Evolutionary conservation across 2,329 filamentous ascomycete species (phyloP), one percentile per base, ranked within the genome.

Genomic region (Monilinia fructicola): DNA sequence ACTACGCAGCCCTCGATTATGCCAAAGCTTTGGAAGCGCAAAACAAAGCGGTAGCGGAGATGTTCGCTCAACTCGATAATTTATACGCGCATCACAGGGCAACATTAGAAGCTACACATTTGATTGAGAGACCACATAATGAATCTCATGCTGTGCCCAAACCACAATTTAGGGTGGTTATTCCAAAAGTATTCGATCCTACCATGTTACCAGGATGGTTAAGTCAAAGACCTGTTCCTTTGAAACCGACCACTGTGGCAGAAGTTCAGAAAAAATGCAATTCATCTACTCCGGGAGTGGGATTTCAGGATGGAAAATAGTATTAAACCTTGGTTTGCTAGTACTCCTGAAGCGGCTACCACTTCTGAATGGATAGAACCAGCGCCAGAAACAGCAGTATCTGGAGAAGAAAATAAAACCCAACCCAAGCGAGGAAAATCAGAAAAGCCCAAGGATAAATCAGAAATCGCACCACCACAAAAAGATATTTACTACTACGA

Each of bases 211-310:
- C 85, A 0, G 84, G 82, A 1, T 87, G 85, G 81, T 74, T 78
- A 9, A 73, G 73, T 4, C 76, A 76, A 12, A 79, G 84, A 2
- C 79, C 79, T 0, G 64, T 72, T 2, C 79, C 83, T 1, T 78
- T 81, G 1, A 70, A 67, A 18, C 82, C 82, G 14, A 82, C 84
- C 70, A 80, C 77, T 18, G 78, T 78, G 48, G 78, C 81, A 2
- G 83, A 85, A 69, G 81, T 87, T 69, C 77, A 84, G 71, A 83
- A 82, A 82, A 67, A 86, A 85, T 68, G 83, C 84, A 2, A 80
- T 81, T 1, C 79, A 80, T 59, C 73, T 87, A 52, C 83, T 83
- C 0, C 73, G 73, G 11, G 75, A 77, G 16, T 87, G 85, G 85
- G 85, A 87, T 69, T 70, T 75, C 5, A 70, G 75, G 48, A 68